phyloP scores from a whole-genome alignment of 1,284 basidiomycete species.

The Trametes pubescens region DNA sequence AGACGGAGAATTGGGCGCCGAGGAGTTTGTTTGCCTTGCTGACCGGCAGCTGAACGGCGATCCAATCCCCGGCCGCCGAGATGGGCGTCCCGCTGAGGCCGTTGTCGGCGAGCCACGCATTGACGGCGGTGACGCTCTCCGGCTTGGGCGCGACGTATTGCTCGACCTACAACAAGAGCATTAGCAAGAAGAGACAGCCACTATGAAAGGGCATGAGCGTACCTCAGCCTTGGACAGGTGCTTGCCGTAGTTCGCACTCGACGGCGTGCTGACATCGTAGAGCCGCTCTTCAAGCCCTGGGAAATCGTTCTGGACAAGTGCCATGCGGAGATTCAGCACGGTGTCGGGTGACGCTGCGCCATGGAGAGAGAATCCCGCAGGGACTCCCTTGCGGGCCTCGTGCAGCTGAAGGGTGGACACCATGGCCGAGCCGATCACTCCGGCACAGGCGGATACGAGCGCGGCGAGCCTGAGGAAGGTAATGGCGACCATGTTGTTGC shows the following conservation, averaged over 20 bases:
- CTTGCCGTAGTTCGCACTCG: constrained; percentile 57
- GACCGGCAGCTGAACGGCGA: constrained; percentile 30
- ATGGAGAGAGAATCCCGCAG: neutral
- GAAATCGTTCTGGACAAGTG: constrained; percentile 68
- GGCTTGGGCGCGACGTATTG: constrained; percentile 44
- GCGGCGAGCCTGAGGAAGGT: neutral
- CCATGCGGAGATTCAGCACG: constrained; percentile 62
- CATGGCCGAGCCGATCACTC: neutral
- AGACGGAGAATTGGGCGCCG: constrained; percentile 45
- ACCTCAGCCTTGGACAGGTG: constrained; percentile 63
- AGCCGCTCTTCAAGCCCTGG: constrained; percentile 61
- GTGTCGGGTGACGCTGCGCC: constrained; percentile 42
- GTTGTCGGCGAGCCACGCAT: constrained; percentile 46
- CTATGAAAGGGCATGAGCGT: too few species aligned
- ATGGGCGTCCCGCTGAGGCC: constrained; percentile 39
- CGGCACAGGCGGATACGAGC: neutral
- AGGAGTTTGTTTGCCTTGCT: constrained; percentile 47
- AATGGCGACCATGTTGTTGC: neutral
- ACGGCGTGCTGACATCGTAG: constrained; percentile 60
- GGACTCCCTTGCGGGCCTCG: neutral
- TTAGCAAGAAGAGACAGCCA: too few species aligned
- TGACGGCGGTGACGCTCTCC: constrained; percentile 45
- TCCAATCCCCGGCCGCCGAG: constrained; percentile 40
- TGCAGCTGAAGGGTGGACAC: neutral
- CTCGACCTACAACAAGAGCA: constrained; percentile 26